Percentiles rank a stretch among this genome's conserved stretches.
Evolutionary conservation across 164 flowering plant species (phyloP).

Genomic region (Kalanchoe fedtschenkoi): DNA sequence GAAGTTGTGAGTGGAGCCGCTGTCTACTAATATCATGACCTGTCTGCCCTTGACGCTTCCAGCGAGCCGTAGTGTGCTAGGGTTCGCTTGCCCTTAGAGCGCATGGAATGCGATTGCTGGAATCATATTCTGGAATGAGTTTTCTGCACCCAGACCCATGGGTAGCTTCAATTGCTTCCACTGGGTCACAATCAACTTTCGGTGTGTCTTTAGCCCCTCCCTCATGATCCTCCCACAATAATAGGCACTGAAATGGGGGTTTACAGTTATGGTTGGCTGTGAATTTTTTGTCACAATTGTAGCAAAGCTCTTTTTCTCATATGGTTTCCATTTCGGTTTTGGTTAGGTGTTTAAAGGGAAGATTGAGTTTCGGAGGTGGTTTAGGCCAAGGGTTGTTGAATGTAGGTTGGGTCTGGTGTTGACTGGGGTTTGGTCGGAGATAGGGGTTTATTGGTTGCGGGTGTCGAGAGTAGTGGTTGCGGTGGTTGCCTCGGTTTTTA

Average conservation of each 20-base stretch:
- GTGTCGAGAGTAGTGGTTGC: no score
- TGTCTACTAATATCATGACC: not conserved
- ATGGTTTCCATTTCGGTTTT: not conserved
- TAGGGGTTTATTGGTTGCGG: no score
- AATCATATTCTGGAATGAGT: not conserved
- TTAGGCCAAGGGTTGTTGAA: no score
- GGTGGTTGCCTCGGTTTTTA: no score
- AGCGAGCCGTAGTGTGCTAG: not conserved
- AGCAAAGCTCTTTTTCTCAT: not conserved
- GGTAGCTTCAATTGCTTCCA: not conserved
- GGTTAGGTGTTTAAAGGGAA: not conserved
- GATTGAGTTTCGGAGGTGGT: no score
- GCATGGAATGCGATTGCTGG: not conserved
- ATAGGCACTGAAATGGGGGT: not conserved
- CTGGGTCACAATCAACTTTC: no score
- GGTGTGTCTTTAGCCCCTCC: no score
- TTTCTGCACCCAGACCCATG: not conserved
- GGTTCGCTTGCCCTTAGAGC: not conserved
- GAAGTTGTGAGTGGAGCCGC: not conserved
- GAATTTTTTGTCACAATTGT: not conserved
- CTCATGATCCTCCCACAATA: not conserved
- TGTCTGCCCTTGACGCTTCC: not conserved
- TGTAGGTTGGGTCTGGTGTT: no score
- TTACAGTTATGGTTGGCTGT: not conserved
- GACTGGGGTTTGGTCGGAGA: no score